Percentiles rank a stretch among this genome's conserved stretches.
Evolutionary conservation across 2,329 filamentous ascomycete genomes (phyloP).

Genomic region (Diaporthe sp.): DNA sequence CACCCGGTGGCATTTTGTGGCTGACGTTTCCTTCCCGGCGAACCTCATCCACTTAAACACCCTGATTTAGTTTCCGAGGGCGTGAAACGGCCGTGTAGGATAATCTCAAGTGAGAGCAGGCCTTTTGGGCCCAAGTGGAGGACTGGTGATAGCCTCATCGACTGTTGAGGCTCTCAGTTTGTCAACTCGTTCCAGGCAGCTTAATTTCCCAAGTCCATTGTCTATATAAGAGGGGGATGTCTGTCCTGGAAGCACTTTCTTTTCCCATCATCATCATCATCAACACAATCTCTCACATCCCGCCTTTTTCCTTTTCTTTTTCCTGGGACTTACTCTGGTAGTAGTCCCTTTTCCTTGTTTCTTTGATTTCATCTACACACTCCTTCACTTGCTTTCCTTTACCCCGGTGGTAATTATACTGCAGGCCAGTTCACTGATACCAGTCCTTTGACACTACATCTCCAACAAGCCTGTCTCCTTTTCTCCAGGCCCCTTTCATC

Average conservation of each 20-base stretch:
- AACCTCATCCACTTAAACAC: neutral
- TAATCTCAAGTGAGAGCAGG: neutral
- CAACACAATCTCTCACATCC: neutral
- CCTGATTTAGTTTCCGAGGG: neutral
- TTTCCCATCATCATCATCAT: neutral
- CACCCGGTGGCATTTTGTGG: neutral
- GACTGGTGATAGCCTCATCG: neutral
- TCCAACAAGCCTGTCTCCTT: too few relatives aligned
- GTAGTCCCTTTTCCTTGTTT: neutral
- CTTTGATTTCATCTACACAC: neutral
- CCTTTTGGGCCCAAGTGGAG: neutral
- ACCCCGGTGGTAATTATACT: neutral
- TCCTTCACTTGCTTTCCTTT: neutral
- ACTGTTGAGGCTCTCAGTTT: neutral
- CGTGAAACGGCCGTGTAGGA: neutral
- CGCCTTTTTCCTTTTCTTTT: neutral
- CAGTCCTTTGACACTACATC: neutral
- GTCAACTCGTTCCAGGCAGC: neutral
- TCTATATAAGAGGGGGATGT: neutral
- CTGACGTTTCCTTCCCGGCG: neutral
- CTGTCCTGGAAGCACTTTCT: neutral
- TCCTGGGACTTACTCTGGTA: neutral
- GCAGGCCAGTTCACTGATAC: neutral
- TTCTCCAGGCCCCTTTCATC: neutral
- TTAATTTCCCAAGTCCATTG: neutral